Conservation (phyloP, 495 filamentous ascomycete genomes). For the Penicillium fimorum region DNA sequence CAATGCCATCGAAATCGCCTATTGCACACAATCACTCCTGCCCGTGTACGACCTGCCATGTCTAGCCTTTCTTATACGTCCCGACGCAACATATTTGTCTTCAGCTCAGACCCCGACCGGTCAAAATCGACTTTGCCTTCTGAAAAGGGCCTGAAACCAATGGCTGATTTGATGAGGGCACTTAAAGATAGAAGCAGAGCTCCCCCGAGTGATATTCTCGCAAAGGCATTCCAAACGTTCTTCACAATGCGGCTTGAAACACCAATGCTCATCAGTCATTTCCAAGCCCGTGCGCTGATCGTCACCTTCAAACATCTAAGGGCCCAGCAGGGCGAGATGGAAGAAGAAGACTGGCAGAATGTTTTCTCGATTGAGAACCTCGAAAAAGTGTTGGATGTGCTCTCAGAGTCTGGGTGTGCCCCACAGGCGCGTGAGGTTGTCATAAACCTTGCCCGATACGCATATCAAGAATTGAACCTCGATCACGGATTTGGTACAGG, state of each 20-base stretch:
- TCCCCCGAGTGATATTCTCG: constrained; percentile 58
- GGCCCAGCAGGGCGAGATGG: constrained; percentile 35
- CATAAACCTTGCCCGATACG: constrained; percentile 52
- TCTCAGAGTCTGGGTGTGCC: constrained; percentile 38
- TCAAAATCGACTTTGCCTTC: constrained; percentile 33
- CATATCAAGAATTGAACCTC: constrained; percentile 54
- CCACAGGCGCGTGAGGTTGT: constrained; percentile 34
- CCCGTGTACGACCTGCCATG: constrained; percentile 25
- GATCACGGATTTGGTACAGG: constrained; percentile 39
- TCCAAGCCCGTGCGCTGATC: constrained; percentile 59
- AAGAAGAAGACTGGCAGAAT: constrained; percentile 36
- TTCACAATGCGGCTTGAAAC: constrained; percentile 53
- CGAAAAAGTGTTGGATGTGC: constrained; percentile 40
- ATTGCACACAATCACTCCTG: constrained; percentile 32
- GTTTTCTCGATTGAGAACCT: constrained; percentile 53
- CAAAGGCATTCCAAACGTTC: constrained; percentile 62
- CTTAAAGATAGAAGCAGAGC: constrained; percentile 44
- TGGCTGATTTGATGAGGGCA: constrained; percentile 43
- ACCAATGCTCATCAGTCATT: constrained; percentile 55
- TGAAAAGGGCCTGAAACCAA: constrained; percentile 43
- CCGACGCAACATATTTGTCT: constrained; percentile 39
- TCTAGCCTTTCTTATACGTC: constrained; percentile 22
- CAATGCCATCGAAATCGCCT: constrained; percentile 38
- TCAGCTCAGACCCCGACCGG: constrained; percentile 24
- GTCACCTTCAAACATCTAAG: constrained; percentile 60